Percentiles rank a stretch among this genome's conserved stretches.
phyloP scores from a whole-genome alignment of 371 early-diverging fungal genomes.

The Apophysomyces sp. region DNA sequence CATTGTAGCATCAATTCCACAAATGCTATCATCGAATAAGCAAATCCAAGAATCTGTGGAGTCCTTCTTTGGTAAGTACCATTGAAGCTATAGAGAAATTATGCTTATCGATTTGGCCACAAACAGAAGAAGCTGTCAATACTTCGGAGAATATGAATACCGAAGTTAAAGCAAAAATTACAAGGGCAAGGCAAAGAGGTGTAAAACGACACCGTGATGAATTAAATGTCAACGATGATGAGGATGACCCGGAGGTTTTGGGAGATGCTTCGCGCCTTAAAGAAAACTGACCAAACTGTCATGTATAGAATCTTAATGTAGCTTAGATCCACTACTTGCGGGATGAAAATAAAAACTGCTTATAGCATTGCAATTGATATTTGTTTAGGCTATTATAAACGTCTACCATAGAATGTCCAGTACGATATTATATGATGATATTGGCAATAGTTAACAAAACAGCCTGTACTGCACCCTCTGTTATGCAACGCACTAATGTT shows the following conservation, averaged over 20 bases:
- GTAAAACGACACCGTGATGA: neutral
- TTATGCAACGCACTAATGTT: too few species aligned
- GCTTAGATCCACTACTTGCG: too few species aligned
- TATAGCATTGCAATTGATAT: too few species aligned
- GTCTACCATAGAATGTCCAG: too few species aligned
- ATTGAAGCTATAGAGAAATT: neutral
- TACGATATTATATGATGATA: too few species aligned
- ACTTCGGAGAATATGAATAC: neutral
- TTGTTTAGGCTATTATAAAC: too few species aligned
- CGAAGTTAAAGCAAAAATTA: neutral
- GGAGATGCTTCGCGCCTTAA: neutral
- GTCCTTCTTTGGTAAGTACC: conserved; percentile 40
- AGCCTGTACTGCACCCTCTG: too few species aligned
- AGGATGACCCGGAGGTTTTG: neutral
- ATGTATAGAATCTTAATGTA: too few species aligned
- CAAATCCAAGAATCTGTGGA: conserved; percentile 38
- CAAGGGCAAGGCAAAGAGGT: neutral
- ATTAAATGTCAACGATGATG: neutral
- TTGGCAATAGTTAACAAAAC: too few species aligned
- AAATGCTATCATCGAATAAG: conserved; percentile 29
- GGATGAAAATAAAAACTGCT: too few species aligned
- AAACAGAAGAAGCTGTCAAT: neutral
- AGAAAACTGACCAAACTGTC: neutral
- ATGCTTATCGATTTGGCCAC: neutral
- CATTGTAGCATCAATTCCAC: conserved; percentile 46